Evolutionary conservation across 208 protist species (phyloP).

Genomic region (Wallacemonas sp.): DNA sequence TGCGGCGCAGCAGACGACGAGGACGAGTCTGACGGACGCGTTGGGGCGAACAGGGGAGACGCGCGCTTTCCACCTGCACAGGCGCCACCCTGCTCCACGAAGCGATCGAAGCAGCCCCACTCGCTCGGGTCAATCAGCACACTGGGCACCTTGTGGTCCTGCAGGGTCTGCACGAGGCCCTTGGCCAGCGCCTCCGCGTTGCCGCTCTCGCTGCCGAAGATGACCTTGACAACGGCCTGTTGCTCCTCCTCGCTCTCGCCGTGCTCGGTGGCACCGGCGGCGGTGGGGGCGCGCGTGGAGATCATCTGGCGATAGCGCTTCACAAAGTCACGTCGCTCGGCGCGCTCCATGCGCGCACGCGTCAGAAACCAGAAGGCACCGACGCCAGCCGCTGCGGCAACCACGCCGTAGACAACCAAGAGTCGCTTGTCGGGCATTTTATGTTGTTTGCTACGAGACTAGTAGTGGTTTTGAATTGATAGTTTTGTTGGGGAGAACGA

Average conservation of each 20-base stretch:
- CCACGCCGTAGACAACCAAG: constrained; percentile 1
- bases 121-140: constrained; percentile 58
- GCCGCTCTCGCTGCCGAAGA: constrained; percentile 72
- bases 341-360: constrained; percentile 10
- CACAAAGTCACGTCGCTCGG: constrained; percentile 35
- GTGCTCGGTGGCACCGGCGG: neutral
- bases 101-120: constrained; percentile 53
- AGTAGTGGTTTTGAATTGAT: no score
- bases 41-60: constrained; percentile 14
- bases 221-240: constrained; percentile 44
- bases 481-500: no score
- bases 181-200: constrained; percentile 71
- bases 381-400: neutral
- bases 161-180: constrained; percentile 48
- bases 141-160: constrained; percentile 48
- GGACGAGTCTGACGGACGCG: neutral
- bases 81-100: constrained; percentile 20
- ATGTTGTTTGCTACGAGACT: neutral
- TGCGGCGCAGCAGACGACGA: neutral
- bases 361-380: constrained; percentile 7
- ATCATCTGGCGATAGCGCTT: constrained; percentile 27
- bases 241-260: constrained; percentile 11
- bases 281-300: constrained; percentile 18
- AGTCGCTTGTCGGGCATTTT: constrained; percentile 3
- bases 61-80: neutral